phyloP scores from a whole-genome alignment of 345 rosid species.

The Eucalyptus curtisii region DNA sequence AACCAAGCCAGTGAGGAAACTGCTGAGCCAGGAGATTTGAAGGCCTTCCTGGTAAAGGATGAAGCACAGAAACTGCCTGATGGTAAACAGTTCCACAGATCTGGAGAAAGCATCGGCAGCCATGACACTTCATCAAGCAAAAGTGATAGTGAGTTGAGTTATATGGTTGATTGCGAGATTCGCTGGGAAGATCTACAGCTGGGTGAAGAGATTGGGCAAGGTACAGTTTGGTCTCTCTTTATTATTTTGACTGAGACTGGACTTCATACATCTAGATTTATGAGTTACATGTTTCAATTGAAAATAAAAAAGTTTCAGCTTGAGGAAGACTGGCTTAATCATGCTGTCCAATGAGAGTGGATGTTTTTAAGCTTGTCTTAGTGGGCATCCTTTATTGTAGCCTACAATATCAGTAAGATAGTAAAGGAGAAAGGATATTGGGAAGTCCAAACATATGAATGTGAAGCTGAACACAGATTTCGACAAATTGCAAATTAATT shows the following conservation, averaged over 20 bases:
- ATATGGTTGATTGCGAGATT: constrained; percentile 39
- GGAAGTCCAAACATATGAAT: not conserved
- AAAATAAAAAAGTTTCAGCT: not conserved
- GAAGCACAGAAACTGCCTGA: constrained; percentile 15
- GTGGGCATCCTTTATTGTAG: not conserved
- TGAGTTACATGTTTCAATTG: not conserved
- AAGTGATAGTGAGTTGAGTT: constrained; percentile 22
- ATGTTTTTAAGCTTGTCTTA: not conserved
- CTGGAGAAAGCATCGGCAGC: constrained; percentile 22
- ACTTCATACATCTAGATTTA: not conserved
- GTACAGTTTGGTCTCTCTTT: constrained; percentile 12
- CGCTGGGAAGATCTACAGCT: constrained; percentile 65
- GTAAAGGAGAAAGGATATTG: not conserved
- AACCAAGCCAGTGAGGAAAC: constrained; percentile 11
- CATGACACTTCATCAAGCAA: constrained; percentile 32
- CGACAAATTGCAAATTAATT: not conserved
- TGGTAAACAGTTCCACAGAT: constrained; percentile 11
- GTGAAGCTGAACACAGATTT: not conserved
- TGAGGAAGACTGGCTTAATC: not conserved
- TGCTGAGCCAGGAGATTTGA: constrained; percentile 17
- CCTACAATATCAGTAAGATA: not conserved
- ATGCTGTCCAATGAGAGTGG: not conserved
- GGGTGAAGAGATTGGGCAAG: constrained; percentile 78
- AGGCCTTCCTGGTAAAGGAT: constrained; percentile 15
- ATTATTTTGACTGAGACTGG: not conserved